These are phyloP conservation scores for Fusarium foetens DNA, from an alignment of 2,329 filamentous ascomycete genomes.

Conservation along the genomic window DNA sequence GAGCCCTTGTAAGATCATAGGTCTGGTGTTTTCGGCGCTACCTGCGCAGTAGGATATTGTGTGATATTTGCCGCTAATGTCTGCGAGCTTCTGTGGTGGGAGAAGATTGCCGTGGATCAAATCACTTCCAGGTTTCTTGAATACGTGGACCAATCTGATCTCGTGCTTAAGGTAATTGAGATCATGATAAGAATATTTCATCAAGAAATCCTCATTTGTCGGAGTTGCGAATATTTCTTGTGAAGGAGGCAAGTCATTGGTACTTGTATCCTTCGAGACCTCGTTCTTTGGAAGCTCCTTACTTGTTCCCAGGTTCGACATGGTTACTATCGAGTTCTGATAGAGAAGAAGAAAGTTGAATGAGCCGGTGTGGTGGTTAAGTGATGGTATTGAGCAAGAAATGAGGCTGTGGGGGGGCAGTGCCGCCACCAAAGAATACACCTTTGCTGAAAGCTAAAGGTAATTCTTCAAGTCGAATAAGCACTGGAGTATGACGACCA, in stretches of 20 bases:
- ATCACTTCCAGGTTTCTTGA: rapidly evolving
- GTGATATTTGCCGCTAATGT: background rate
- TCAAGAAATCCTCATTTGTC: background rate
- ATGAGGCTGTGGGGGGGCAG: background rate
- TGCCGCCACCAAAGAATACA: background rate
- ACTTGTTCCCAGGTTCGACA: rapidly evolving
- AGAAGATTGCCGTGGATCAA: background rate
- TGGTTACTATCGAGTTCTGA: rapidly evolving
- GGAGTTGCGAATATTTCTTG: background rate
- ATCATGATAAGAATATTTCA: rapidly evolving
- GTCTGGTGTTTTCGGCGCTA: background rate
- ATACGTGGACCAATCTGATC: background rate
- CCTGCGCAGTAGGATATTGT: background rate
- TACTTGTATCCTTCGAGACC: background rate
- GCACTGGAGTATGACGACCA: no score
- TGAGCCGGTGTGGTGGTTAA: rapidly evolving
- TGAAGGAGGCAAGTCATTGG: no score
- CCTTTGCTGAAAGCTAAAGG: background rate
- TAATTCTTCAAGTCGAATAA: no score
- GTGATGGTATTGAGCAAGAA: background rate
- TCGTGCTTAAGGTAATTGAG: background rate
- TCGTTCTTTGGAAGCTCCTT: rapidly evolving
- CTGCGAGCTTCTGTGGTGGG: background rate
- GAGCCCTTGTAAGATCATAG: background rate
- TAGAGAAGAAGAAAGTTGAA: background rate